These are phyloP conservation scores for Alternaria arborescens DNA, from an alignment of 2,329 filamentous ascomycete species.

Conservation along the genomic window DNA sequence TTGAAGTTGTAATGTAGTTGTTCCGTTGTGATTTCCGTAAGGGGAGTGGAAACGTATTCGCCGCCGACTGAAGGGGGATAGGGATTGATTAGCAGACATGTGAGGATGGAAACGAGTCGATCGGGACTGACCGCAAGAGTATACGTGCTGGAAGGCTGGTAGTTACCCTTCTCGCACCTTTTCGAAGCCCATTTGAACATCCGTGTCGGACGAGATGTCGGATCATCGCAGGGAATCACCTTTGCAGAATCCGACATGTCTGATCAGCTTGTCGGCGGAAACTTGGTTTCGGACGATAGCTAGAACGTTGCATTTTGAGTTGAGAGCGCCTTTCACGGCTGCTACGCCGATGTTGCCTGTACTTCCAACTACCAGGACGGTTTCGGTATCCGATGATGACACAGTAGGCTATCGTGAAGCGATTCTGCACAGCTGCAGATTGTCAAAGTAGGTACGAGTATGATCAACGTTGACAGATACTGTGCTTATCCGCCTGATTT, in stretches of 20 bases:
- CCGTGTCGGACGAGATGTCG: constrained; percentile 10
- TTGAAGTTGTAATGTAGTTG: constrained; percentile 3
- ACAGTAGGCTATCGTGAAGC: too few relatives aligned
- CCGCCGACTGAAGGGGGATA: background rate
- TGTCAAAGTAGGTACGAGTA: too few relatives aligned
- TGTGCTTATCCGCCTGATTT: too few relatives aligned
- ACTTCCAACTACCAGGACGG: constrained; percentile 17
- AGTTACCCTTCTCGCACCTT: constrained; percentile 11
- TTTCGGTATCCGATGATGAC: background rate
- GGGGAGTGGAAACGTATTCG: background rate
- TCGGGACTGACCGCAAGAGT: constrained; percentile 7
- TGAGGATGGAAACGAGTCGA: too few relatives aligned
- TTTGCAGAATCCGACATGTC: constrained; percentile 9
- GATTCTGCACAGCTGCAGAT: too few relatives aligned
- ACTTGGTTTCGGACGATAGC: constrained; percentile 19
- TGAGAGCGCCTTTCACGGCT: constrained; percentile 16
- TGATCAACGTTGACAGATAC: too few relatives aligned
- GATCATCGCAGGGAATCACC: too few relatives aligned
- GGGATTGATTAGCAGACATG: too few relatives aligned
- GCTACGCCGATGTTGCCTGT: constrained; percentile 16
- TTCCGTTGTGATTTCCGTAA: constrained; percentile 4
- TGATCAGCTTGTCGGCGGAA: constrained; percentile 18
- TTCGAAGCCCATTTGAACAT: constrained; percentile 12
- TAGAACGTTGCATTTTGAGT: constrained; percentile 15
- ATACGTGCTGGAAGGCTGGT: constrained; percentile 22